phyloP scores from a whole-genome alignment of 306 rosid genomes.

The Vigna nakashimae region DNA sequence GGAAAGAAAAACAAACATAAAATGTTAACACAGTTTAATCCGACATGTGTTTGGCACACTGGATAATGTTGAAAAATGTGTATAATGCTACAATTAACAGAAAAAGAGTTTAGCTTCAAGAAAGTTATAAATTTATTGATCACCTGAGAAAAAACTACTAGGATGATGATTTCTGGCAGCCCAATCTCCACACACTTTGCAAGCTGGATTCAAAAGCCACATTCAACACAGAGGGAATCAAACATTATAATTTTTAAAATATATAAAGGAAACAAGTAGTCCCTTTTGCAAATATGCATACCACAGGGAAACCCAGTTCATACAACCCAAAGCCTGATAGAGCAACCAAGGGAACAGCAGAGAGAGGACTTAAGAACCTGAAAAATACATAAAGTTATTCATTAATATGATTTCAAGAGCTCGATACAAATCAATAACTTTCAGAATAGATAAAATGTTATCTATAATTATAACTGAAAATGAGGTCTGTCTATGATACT shows the following conservation, averaged over 20 bases:
- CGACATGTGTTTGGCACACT: neutral
- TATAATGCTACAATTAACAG: neutral
- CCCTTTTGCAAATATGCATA: slow-evolving; percentile 45
- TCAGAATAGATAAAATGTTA: slow-evolving; percentile 1
- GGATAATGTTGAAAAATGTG: neutral
- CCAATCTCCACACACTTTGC: slow-evolving; percentile 87
- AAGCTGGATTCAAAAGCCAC: slow-evolving; percentile 37
- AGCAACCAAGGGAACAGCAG: slow-evolving; percentile 90
- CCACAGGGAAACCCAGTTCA: slow-evolving; percentile 95
- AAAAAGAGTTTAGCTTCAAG: neutral
- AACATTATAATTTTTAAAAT: slow-evolving; percentile 27
- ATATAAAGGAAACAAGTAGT: slow-evolving; percentile 4
- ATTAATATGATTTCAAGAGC: slow-evolving; percentile 11
- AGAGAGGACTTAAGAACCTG: slow-evolving; percentile 89
- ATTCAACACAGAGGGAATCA: slow-evolving; percentile 8
- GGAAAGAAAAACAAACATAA: neutral
- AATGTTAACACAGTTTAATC: neutral
- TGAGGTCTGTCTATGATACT: neutral
- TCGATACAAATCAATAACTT: slow-evolving; percentile 7
- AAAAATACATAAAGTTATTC: slow-evolving; percentile 35
- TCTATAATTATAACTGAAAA: neutral
- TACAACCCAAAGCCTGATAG: slow-evolving; percentile 89
- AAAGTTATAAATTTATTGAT: neutral
- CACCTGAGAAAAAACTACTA: slow-evolving; percentile 60
- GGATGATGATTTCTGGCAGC: slow-evolving; percentile 82